Evolutionary conservation across 2,329 filamentous ascomycete genomes (phyloP), one percentile per base, ranked within the genome.

Genomic region (Exophiala aquamarina): DNA sequence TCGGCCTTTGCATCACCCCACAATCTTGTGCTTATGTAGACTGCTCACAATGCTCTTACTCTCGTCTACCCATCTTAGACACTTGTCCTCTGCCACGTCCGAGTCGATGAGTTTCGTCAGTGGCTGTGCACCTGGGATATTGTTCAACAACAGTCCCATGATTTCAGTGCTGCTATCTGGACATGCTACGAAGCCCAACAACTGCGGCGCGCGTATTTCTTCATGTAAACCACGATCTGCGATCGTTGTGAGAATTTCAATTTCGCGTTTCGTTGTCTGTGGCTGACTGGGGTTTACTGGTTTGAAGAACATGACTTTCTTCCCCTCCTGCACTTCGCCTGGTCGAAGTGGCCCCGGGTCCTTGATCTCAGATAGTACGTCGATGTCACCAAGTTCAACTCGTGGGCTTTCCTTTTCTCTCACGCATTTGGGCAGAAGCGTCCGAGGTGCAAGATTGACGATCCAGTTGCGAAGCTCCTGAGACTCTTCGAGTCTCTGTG

Each of bases 1-100:
- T 53, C 58, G 11, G 60, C 45, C 49, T 61, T 62, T 18, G 54
- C 59, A 52, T 63, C 61, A 11, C 60, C 61, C 59, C 58, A 62
- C 47, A n/a, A 33, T 39, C 43, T 42, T 32, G 26, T 31, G 29
- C 39, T 42, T 19, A 8, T 42, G 29, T 19, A 42, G 39, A 17
- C 11, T 42, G 21, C 32, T 11, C 15, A 42, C 26, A 32, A 42
- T 18, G 17, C 9, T 8, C 17, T 37, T 37, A 19, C 35, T 37
- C 9, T 37, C 35, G 18, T 37, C 35, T 19, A 23, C 36, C 43
- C 35, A 46, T 33, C 20, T 46, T 31, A 29, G 17, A 11, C 43
- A 23, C 26, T 33, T 41, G 10, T 34, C 33, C 41, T 28, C 41
- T 29, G 33, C 23, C 13, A 32, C 21, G 31, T 32, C 41, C 21